phyloP scores from a whole-genome alignment of 2,329 filamentous ascomycete genomes.

The Colletotrichum lini region DNA sequence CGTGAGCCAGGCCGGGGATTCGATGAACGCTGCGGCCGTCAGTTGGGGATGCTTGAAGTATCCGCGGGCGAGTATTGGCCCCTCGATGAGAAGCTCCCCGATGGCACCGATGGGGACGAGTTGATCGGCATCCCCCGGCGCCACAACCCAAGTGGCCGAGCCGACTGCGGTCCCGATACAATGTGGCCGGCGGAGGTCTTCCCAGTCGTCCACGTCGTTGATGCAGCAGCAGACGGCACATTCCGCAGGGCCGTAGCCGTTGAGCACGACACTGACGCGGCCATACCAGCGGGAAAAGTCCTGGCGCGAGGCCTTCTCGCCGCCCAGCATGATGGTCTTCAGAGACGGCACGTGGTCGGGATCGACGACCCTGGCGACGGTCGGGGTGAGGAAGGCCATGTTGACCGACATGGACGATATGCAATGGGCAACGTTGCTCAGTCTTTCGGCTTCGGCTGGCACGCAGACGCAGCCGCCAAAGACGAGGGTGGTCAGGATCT shows the following conservation, averaged over 20 bases:
- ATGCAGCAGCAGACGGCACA: conserved; percentile 27
- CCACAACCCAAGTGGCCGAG: conserved; percentile 44
- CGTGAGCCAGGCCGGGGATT: conserved; percentile 43
- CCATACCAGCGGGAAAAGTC: neutral
- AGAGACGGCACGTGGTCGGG: neutral
- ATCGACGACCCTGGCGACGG: conserved; percentile 36
- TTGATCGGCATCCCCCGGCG: conserved; percentile 39
- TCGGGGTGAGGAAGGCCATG: conserved; percentile 42
- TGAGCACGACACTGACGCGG: conserved; percentile 1
- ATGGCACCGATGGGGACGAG: conserved; percentile 43
- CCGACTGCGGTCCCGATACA: conserved; percentile 23
- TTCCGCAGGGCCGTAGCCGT: conserved; percentile 30
- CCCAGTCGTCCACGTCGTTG: neutral
- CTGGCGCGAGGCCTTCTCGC: conserved; percentile 35
- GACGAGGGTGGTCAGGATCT: conserved; percentile 66
- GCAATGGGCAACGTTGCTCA: conserved; percentile 45
- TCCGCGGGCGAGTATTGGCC: conserved; percentile 23
- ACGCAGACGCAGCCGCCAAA: conserved; percentile 67
- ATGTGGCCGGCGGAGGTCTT: conserved; percentile 43
- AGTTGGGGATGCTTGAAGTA: conserved; percentile 11
- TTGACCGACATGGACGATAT: conserved; percentile 38
- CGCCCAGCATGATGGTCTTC: conserved; percentile 1
- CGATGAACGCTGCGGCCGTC: conserved; percentile 23
- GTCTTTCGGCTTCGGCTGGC: conserved; percentile 21
- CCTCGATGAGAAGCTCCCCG: conserved; percentile 46